Evolutionary conservation across 2,329 filamentous ascomycete genomes (phyloP), one percentile per base, ranked within the genome.

Genomic region (Colletotrichum eremochloae): DNA sequence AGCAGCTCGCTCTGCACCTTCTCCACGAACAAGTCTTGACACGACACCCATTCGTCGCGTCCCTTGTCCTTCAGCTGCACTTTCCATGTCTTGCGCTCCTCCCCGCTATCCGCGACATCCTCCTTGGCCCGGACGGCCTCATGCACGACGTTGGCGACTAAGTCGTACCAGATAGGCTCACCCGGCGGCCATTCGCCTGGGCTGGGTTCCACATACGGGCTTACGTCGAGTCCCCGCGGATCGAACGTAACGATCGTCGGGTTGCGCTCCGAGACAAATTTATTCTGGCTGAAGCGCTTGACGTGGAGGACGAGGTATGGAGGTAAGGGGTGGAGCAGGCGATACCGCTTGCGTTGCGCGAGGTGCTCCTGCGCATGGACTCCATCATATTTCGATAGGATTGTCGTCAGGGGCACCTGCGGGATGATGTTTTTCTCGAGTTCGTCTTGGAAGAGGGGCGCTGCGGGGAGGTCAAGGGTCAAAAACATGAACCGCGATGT

Each of bases 221-320:
- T 88, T 86, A 98, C 92, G 80, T 99, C 95, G 11, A 99, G 90
- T 53, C 92, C 79, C 73, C 92, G 89, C 5, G 94, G 92, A 75
- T 96, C 94, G 82, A 98, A 99, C 0, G 96, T 98, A 75, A 99
- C 96, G 78, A 99, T 99, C 12, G 96, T 99, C 1, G 96, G 96
- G 81, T 99, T 99, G 63, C 96, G 93, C 83, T 98, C 96, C 2
- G 93, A 90, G 29, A 99, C 94, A 79, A 99, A 99, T 81, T 98
- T 97, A 86, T 99, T 99, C 76, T 93, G 92, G 76, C 92, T 94
- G 87, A 99, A 99, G 76, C 96, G 94, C 85, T 98, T 98, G 85
- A 98, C 92, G 84, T 99, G 96, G 84, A 99, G 94, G 65, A 96
- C 86, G 24, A 99, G 90, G 80, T 93, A 98, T 0, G 95, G 96